Evolutionary conservation across 495 filamentous ascomycete genomes (phyloP).

Genomic region (Daldinia loculata): DNA sequence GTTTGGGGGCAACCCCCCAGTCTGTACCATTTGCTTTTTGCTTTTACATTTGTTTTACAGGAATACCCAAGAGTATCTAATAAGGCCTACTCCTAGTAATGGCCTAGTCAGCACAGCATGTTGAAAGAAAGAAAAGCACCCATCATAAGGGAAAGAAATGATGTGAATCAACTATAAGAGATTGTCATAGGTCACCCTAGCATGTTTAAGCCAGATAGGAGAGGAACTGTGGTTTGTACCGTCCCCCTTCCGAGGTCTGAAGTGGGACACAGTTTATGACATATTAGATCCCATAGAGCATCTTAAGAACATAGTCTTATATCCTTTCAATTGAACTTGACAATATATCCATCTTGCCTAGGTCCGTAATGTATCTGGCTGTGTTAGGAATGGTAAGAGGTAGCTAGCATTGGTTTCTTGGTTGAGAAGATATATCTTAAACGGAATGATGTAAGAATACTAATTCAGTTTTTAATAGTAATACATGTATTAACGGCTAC

Average conservation of each 20-base stretch:
- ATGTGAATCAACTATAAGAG: conserved; percentile 32
- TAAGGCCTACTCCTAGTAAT: conserved; percentile 15
- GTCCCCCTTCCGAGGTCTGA: conserved; percentile 15
- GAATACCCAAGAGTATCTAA: conserved; percentile 39
- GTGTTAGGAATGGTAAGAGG: too few relatives aligned
- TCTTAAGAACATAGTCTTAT: conserved; percentile 43
- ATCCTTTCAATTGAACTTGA: conserved; percentile 5
- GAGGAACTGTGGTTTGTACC: conserved; percentile 33
- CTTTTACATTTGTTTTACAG: conserved; percentile 21
- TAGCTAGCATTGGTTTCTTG: too few relatives aligned
- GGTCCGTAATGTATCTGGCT: background rate
- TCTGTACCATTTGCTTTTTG: conserved; percentile 22
- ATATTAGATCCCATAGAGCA: conserved; percentile 42
- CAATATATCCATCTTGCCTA: background rate
- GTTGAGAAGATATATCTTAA: too few relatives aligned
- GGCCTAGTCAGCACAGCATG: conserved; percentile 24
- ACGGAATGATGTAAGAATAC: too few relatives aligned
- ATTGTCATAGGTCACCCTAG: conserved; percentile 40
- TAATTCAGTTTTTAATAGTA: too few relatives aligned
- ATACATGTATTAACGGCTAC: too few relatives aligned
- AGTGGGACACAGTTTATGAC: conserved; percentile 33
- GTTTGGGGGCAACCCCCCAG: conserved; percentile 25
- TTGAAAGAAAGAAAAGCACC: conserved; percentile 31
- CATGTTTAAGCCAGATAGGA: conserved; percentile 33
- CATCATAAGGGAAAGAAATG: conserved; percentile 9